phyloP scores from a whole-genome alignment of 495 filamentous ascomycete species.

The Thermochaetoides thermophila region DNA sequence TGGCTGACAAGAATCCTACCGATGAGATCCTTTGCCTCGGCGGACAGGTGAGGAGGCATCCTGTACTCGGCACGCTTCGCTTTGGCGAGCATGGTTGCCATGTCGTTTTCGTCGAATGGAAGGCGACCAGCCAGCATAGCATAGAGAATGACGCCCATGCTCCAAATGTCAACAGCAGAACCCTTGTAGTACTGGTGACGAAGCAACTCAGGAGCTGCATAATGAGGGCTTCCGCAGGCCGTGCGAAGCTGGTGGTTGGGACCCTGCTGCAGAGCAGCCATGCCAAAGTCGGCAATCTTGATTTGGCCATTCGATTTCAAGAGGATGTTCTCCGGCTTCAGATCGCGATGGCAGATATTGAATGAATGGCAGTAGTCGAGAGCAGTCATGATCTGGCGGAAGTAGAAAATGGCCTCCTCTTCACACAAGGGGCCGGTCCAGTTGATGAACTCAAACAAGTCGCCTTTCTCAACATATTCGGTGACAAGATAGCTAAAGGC shows the following conservation, averaged over 20 bases:
- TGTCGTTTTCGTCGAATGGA: slow-evolving; percentile 59
- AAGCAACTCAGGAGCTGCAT: slow-evolving; percentile 85
- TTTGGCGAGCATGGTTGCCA: slow-evolving; percentile 45
- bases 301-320: slow-evolving; percentile 54
- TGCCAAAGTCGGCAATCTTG: slow-evolving; percentile 94
- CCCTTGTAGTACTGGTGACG: slow-evolving; percentile 59
- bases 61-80: slow-evolving; percentile 57
- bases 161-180: slow-evolving; percentile 81
- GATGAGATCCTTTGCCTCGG: slow-evolving; percentile 68
- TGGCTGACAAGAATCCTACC: slow-evolving; percentile 54
- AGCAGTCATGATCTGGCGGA: slow-evolving; percentile 86
- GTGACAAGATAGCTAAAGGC: slow-evolving; percentile 72
- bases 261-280: slow-evolving; percentile 82
- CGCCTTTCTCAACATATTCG: slow-evolving; percentile 85
- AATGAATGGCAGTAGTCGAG: slow-evolving; percentile 85
- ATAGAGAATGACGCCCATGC: slow-evolving; percentile 80
- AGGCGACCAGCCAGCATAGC: slow-evolving; percentile 64
- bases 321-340: slow-evolving; percentile 96
- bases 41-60: slow-evolving; percentile 52
- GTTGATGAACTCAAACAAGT: slow-evolving; percentile 73
- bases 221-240: slow-evolving; percentile 91
- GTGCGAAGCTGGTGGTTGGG: slow-evolving; percentile 59
- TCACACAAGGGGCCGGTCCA: slow-evolving; percentile 53
- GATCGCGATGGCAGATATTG: slow-evolving; percentile 86
- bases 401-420: slow-evolving; percentile 65